These are phyloP conservation scores for Conoideocrella luteorostrata DNA, from an alignment of 2,329 filamentous ascomycete genomes.

Conservation along the genomic window DNA sequence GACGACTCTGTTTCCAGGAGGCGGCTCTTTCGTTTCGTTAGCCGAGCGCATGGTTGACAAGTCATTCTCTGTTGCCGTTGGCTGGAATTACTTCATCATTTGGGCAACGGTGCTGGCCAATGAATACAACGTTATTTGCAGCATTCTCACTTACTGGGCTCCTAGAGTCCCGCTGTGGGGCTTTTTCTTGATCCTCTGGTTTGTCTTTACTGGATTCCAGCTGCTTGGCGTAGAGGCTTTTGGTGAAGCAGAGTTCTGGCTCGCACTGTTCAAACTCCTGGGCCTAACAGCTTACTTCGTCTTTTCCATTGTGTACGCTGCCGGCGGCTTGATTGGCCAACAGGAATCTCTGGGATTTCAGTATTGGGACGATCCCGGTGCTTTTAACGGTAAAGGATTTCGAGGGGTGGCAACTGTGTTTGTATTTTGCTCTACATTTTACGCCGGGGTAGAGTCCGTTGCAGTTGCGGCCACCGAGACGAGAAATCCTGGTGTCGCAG, in stretches of 20 bases:
- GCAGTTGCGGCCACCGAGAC: slow-evolving; percentile 59
- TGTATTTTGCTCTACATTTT: slow-evolving; percentile 64
- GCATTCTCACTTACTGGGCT: slow-evolving; percentile 61
- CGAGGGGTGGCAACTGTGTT: slow-evolving; percentile 59
- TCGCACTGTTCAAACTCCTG: slow-evolving; percentile 64
- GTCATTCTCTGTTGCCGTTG: slow-evolving; percentile 61
- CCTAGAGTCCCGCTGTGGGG: slow-evolving; percentile 56
- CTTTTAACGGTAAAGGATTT: slow-evolving; percentile 62
- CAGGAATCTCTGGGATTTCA: slow-evolving; percentile 55
- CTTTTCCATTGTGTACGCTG: slow-evolving; percentile 65
- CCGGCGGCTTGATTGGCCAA: slow-evolving; percentile 58
- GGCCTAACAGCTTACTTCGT: slow-evolving; percentile 67
- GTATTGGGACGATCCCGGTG: slow-evolving; percentile 66
- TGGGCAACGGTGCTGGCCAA: slow-evolving; percentile 61
- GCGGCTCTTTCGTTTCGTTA: slow-evolving; percentile 64
- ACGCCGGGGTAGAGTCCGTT: slow-evolving; percentile 59
- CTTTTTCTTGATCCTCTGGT: slow-evolving; percentile 70
- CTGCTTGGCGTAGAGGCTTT: slow-evolving; percentile 67
- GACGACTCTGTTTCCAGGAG: slow-evolving; percentile 65
- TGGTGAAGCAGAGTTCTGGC: slow-evolving; percentile 75
- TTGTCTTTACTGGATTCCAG: slow-evolving; percentile 62
- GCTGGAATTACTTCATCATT: slow-evolving; percentile 67
- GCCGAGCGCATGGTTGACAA: slow-evolving; percentile 66
- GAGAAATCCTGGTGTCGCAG: slow-evolving; percentile 48
- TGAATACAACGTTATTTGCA: slow-evolving; percentile 64